Conservation (phyloP, 2,329 filamentous ascomycete species). For the Diplocarpon rosae region DNA sequence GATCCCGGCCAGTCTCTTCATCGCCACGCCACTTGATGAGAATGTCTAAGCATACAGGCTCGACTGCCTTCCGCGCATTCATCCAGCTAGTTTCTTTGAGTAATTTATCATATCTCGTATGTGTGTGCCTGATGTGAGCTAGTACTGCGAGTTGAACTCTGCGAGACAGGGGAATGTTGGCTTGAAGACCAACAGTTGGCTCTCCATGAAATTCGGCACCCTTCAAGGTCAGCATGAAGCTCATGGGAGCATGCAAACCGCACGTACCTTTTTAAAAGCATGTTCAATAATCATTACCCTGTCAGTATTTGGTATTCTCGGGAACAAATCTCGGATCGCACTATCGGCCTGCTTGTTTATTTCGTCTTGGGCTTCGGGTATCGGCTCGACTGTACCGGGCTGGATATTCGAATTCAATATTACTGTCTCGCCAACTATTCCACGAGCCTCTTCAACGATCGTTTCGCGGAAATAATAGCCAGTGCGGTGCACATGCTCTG, state of each 20-base stretch:
- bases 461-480: slow-evolving; percentile 49
- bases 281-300: slow-evolving; percentile 50
- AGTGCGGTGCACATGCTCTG: slow-evolving; percentile 43
- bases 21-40: slow-evolving; percentile 64
- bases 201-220: slow-evolving; percentile 40
- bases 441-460: slow-evolving; percentile 45
- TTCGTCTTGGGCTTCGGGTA: slow-evolving; percentile 46
- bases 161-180: slow-evolving; percentile 45
- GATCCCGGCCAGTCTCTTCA: slow-evolving; percentile 56
- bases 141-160: slow-evolving; percentile 55
- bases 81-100: slow-evolving; percentile 46
- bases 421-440: slow-evolving; percentile 24
- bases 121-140: slow-evolving; percentile 55
- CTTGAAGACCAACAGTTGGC: slow-evolving; percentile 45
- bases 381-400: slow-evolving; percentile 40
- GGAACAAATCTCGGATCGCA: slow-evolving; percentile 52
- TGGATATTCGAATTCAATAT: slow-evolving; percentile 19
- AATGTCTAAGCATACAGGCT: slow-evolving; percentile 49
- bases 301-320: slow-evolving; percentile 54
- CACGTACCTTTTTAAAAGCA: slow-evolving; percentile 49
- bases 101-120: slow-evolving; percentile 53
- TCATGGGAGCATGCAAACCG: not conserved
- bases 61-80: slow-evolving; percentile 50
- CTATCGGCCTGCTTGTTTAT: slow-evolving; percentile 53
- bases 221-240: slow-evolving; percentile 27